phyloP scores from a whole-genome alignment of 1,139 yeast species.

The Scheffersomyces lignicola region DNA sequence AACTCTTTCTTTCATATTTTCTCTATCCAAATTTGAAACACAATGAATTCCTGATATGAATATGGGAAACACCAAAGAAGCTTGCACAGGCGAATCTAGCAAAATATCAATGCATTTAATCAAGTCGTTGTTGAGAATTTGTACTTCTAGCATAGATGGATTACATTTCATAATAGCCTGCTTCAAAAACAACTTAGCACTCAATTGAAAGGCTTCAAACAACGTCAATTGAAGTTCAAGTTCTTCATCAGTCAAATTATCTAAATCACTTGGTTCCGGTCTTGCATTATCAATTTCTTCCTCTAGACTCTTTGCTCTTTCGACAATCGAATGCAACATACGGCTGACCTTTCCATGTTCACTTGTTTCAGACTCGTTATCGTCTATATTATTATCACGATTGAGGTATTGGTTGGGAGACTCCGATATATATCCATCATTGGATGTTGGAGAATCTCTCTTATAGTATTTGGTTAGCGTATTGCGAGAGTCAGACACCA shows the following conservation, averaged over 20 bases:
- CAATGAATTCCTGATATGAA: constrained; percentile 77
- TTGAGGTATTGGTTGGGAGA: constrained; percentile 8
- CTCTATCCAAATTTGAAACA: constrained; percentile 49
- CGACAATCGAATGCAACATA: constrained; percentile 25
- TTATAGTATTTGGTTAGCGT: constrained; percentile 18
- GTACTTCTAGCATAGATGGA: constrained; percentile 66
- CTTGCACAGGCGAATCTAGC: constrained; percentile 67
- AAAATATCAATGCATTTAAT: constrained; percentile 60
- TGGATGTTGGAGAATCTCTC: constrained; percentile 9
- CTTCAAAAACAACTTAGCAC: constrained; percentile 66
- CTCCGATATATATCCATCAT: constrained; percentile 1
- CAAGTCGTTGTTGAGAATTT: constrained; percentile 55
- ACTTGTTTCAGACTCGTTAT: constrained; percentile 22
- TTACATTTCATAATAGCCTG: constrained; percentile 63
- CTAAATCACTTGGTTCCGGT: constrained; percentile 56
- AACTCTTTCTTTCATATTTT: constrained; percentile 52
- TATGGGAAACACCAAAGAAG: constrained; percentile 71
- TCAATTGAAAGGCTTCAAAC: constrained; percentile 70
- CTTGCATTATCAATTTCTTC: constrained; percentile 47
- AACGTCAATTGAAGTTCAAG: constrained; percentile 66
- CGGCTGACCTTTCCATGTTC: constrained; percentile 26
- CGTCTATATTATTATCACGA: constrained; percentile 11
- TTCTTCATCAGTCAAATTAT: constrained; percentile 50
- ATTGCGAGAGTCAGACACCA: constrained; percentile 53
- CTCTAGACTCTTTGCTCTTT: constrained; percentile 49